Evolutionary conservation across 2,329 filamentous ascomycete genomes (phyloP), one percentile per base, ranked within the genome.

Genomic region (Aspergillus sp.): DNA sequence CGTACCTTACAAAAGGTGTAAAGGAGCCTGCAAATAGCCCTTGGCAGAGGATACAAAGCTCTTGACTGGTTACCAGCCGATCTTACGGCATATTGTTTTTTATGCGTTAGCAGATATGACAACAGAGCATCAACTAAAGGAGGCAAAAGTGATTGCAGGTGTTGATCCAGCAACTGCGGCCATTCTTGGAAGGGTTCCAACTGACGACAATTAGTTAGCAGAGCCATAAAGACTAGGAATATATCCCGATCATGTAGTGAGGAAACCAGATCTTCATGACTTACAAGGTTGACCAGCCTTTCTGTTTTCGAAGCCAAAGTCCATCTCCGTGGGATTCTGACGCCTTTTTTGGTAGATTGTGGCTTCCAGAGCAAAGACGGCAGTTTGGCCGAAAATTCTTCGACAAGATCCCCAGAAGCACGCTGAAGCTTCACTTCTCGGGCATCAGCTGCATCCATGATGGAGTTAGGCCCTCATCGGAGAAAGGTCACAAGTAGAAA

Each of bases 1-100:
- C 95, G 85, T 50, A 98, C 89, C 76, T 99, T 99, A 81, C 92
- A 97, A 59, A 99, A 89, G 0, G 88, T 89, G 71, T 98, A 98
- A 36, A 99, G 74, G 2, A 98, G 80, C 60, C 83, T 85, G 71
- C 89, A 91, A 55, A 96, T 86, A 4, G 91, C 92, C 59, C 83
- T 81, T 22, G 88, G 83, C 0, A 91, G 75, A 1, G 87, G 82
- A 47, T 68, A 74, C 18, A 66, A 60, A 22, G 54, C 79, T 69
- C 56, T 74, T 71, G 55, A 64, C 68, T 70, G 64, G 59, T 71
- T 73, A 66, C 43, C 76, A 65, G 38, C 68, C 47, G 67, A 51
- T 24, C 64, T 68, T 42, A 72, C 65, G 56, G 67, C 62, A 74
- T 82, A 67, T 68, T 76, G 58, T 39, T 70, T 71, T 71, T 64